Conservation (phyloP, 306 rosid genomes). For the Pterocarpus macrocarpus region DNA sequence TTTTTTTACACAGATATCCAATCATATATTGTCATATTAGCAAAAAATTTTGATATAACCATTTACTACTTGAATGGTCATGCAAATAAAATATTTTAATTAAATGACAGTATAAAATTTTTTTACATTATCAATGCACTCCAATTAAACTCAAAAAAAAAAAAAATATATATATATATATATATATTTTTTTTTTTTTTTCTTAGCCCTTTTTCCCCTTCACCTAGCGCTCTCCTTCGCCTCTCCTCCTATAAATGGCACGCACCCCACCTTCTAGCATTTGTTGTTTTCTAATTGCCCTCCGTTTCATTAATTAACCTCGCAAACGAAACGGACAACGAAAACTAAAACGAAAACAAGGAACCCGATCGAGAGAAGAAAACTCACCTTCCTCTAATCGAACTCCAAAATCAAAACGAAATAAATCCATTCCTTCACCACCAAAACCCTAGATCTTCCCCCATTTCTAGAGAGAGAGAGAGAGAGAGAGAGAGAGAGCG, state of each 20-base stretch:
- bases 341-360: not conserved
- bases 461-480: conserved; percentile 11
- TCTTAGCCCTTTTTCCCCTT: not conserved
- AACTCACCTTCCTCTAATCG: not conserved
- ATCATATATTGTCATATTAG: too few relatives aligned
- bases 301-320: not conserved
- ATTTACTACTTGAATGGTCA: too few relatives aligned
- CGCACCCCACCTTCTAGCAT: too few relatives aligned
- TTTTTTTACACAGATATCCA: too few relatives aligned
- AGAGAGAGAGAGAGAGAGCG: too few relatives aligned
- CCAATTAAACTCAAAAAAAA: too few relatives aligned
- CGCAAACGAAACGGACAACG: not conserved
- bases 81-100: too few relatives aligned
- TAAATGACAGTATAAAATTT: too few relatives aligned
- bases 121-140: too few relatives aligned
- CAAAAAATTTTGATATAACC: too few relatives aligned
- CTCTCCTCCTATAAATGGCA: not conserved
- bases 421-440: not conserved
- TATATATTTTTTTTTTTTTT: too few relatives aligned
- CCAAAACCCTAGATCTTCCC: not conserved
- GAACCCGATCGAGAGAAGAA: not conserved
- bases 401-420: not conserved
- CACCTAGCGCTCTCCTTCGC: not conserved
- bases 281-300: not conserved
- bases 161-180: too few relatives aligned